phyloP scores from a whole-genome alignment of 2,329 filamentous ascomycete genomes.

The Arthrobotrys sphaeroides region DNA sequence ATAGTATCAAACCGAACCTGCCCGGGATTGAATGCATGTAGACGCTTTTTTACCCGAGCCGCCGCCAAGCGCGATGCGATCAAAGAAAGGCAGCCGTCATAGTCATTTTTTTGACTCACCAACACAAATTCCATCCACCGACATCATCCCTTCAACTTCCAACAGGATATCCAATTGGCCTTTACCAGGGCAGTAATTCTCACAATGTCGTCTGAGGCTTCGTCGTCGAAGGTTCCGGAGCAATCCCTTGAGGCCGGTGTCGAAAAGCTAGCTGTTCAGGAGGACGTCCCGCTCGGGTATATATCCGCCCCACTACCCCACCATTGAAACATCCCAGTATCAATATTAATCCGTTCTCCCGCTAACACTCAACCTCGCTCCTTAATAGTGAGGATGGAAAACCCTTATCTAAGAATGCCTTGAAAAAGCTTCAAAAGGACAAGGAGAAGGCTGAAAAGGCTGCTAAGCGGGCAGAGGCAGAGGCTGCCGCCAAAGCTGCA shows the following conservation, averaged over 20 bases:
- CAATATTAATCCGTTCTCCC: neutral
- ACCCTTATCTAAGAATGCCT: slow-evolving; percentile 76
- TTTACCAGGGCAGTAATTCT: neutral
- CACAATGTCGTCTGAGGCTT: slow-evolving; percentile 34
- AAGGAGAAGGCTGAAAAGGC: slow-evolving; percentile 88
- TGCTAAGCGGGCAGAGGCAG: slow-evolving; percentile 75
- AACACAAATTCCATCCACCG: slow-evolving; percentile 17
- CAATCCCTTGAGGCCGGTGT: slow-evolving; percentile 32
- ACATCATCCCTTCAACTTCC: slow-evolving; percentile 3
- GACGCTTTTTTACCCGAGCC: slow-evolving; percentile 1
- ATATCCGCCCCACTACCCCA: slow-evolving; percentile 47
- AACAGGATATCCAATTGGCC: slow-evolving; percentile 4
- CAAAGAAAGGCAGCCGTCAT: slow-evolving; percentile 15
- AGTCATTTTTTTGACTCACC: slow-evolving; percentile 47
- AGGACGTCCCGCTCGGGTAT: slow-evolving; percentile 45
- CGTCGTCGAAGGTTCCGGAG: slow-evolving; percentile 36
- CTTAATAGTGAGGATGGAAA: slow-evolving; percentile 61
- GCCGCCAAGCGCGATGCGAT: slow-evolving; percentile 43
- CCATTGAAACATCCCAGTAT: slow-evolving; percentile 14
- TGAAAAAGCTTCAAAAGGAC: slow-evolving; percentile 88
- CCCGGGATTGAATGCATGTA: slow-evolving; percentile 18
- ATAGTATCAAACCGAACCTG: neutral
- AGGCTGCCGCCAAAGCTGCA: slow-evolving; percentile 74
- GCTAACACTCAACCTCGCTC: slow-evolving; percentile 8
- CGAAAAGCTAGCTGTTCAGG: slow-evolving; percentile 30